A percentile compares a stretch with the other conserved stretches of the same genome.
Conservation (phyloP, 83 land plant genomes). For the Thuja plicata region DNA sequence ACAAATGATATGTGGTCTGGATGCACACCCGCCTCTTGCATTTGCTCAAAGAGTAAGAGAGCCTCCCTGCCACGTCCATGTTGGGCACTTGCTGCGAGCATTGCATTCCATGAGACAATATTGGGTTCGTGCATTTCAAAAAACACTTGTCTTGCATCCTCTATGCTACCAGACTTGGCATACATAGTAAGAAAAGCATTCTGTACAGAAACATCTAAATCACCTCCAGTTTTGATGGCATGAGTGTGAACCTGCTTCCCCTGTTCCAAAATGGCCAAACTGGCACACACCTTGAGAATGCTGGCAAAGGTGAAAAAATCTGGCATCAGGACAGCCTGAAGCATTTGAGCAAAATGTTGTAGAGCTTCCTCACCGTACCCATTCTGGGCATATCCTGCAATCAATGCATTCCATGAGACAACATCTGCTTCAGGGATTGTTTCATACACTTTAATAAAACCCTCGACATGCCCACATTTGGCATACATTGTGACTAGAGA, state of each 20-base stretch:
- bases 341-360: slow-evolving; percentile 33
- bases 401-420: slow-evolving; percentile 66
- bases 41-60: slow-evolving; percentile 35
- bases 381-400: slow-evolving; percentile 63
- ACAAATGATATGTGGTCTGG: slow-evolving; percentile 68
- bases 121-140: slow-evolving; percentile 40
- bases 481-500: slow-evolving; percentile 65
- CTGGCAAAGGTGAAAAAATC: slow-evolving; percentile 47
- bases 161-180: slow-evolving; percentile 31
- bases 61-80: slow-evolving; percentile 56
- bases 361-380: slow-evolving; percentile 47
- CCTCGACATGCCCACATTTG: slow-evolving; percentile 51
- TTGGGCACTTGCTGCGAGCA: slow-evolving; percentile 54
- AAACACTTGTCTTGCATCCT: slow-evolving; percentile 40
- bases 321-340: slow-evolving; percentile 28
- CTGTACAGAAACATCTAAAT: slow-evolving; percentile 50
- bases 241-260: slow-evolving; percentile 55
- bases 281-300: slow-evolving; percentile 57
- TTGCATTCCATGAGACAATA: slow-evolving; percentile 60
- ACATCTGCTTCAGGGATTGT: slow-evolving; percentile 36
- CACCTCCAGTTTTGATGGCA: slow-evolving; percentile 48
- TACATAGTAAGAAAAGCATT: slow-evolving; percentile 56
- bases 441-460: slow-evolving; percentile 47
- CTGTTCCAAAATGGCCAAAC: slow-evolving; percentile 22
- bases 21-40: slow-evolving; percentile 28